Evolutionary conservation across 805 yeast species (phyloP).

Genomic region (Huiozyma naganishii): DNA sequence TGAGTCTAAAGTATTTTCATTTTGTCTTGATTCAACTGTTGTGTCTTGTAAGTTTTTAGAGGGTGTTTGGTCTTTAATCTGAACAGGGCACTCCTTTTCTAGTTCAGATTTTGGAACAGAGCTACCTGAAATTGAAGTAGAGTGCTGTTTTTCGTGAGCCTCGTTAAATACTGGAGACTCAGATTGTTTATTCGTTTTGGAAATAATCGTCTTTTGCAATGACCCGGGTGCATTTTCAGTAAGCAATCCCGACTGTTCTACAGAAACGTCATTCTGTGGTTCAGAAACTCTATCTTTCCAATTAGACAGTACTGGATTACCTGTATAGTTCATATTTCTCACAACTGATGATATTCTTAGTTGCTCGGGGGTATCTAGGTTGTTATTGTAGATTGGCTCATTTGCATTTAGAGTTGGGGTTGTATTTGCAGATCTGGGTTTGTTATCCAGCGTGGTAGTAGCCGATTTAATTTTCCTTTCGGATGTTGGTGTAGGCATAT

Average conservation of each 20-base stretch:
- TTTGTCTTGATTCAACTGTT: not conserved
- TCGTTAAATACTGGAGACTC: not conserved
- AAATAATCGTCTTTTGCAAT: not conserved
- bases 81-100: not conserved
- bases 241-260: too few species aligned
- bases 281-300: not conserved
- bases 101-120: not conserved
- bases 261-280: not conserved
- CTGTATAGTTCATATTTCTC: slow-evolving; percentile 2
- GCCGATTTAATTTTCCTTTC: not conserved
- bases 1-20: not conserved
- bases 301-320: not conserved
- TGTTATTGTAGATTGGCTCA: too few species aligned
- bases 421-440: not conserved
- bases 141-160: not conserved
- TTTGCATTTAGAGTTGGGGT: too few species aligned
- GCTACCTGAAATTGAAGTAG: not conserved
- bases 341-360: slow-evolving; percentile 19
- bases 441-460: not conserved
- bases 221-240: not conserved
- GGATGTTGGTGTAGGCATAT: slow-evolving; percentile 1
- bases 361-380: slow-evolving; percentile 1
- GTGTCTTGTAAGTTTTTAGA: not conserved
- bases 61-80: not conserved
- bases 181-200: not conserved